Evolutionary conservation across 2,329 filamentous ascomycete genomes (phyloP), one percentile per base, ranked within the genome.

Genomic region (Neopestalotiopsis clavispora): DNA sequence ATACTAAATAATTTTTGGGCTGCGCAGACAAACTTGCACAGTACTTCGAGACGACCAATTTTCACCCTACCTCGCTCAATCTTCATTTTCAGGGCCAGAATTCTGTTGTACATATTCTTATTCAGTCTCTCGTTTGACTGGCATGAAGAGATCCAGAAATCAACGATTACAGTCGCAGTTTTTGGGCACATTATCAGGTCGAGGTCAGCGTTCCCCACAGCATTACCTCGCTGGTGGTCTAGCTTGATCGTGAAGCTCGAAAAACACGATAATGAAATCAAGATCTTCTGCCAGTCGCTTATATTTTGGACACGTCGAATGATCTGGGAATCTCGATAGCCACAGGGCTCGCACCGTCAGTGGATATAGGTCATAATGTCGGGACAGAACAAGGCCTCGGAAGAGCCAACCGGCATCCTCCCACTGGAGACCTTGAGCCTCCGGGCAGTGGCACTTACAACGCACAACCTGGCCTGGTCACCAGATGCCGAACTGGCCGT

Each of bases 401-500:
- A 68, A 59, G 65, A 67, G 32, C 64, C 60, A 2, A 61, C 28
- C 14, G 74, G 84, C 80, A 81, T 82, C 59, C 81, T 84, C 6
- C 84, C 85, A 1, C 80, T 89, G 9, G 83, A 84, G 72, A 79
- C 83, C 3, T 78, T 87, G 28, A 75, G 78, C 61, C 76, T 87
- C 23, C 78, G 78, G 49, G 81, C 83, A 12, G 78, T 84, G 4
- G 83, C 84, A 20, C 76, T 85, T 69, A 82, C 82, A 34, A 80
- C 80, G 58, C 80, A 82, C 65, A 81, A 82, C 59, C 74, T 85
- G 30, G 72, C 84, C 45, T 89, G 87, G 85, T 90, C 87, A 28
- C 84, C 84, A 70, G 87, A 90, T 66, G 86, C 84, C 30, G 87
- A 89, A 73, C 80, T 90, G 4, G 87, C 87, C 42, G 81, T 89